Base-by-base conservation (phyloP, 2,329 filamentous ascomycete genomes). In the Diaporthe capsici region DNA sequence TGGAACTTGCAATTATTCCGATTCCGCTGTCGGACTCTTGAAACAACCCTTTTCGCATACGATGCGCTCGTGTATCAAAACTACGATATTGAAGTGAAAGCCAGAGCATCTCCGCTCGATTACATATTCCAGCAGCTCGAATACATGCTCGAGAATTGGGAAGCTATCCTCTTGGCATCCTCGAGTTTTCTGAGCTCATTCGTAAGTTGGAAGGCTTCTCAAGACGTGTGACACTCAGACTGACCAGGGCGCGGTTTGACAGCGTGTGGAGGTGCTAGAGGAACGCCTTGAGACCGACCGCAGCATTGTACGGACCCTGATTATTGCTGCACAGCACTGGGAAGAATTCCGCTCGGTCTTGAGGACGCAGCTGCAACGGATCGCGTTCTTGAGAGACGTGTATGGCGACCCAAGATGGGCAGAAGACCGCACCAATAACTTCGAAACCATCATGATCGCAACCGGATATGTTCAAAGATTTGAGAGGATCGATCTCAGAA, bases 11-110 rank as follows among this genome's bases (percentile, higher is more conserved):
- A 55, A 55, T 55, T 55, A 20, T 55, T 55, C 53, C n/a, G 53
- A 55, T 55, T 55, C 53, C 53, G 53, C 53, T 55, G 53, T 55
- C 53, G 53, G 53, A 55, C 53, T 31, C 53, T 55, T 31, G 53
- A 55, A 55, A 55, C 53, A 31, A 55, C 53, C 13, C 53, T 55
- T 31, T 55, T 55, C 25, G 53, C 53, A 55, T 55, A 55, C 53
- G 53, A 55, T 55, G 53, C 53, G 25, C 25, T 55, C 13, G 53
- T 55, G 53, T 55, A 55, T 55, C 53, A 55, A 20, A 31, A 55
- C 25, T 55, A 55, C 25, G 53, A 55, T 31, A 20, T 31, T 55
- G 53, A 55, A 31, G 53, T 55, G 28, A 55, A 55, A 55, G 53
- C 53, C 25, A 55, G 22, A 55, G 53, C 53, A 55, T 55, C 53